Conservation (phyloP, 768 basidiomycete species). For the Kwoniella botswanensis region DNA sequence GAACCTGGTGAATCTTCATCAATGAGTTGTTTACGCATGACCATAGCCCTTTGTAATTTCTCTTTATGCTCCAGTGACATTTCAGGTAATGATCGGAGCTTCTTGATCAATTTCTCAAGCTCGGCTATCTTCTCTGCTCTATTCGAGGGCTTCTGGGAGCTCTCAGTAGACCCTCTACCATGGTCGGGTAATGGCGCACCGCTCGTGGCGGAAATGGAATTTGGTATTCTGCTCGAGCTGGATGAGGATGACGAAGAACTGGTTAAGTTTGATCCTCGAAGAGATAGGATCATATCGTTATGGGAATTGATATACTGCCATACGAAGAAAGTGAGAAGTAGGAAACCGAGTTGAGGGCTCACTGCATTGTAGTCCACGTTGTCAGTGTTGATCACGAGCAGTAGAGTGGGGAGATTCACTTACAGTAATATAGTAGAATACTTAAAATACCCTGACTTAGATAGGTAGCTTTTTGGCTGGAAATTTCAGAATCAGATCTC, state of each 20-base stretch:
- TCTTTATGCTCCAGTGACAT: constrained; percentile 1
- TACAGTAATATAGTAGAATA: constrained; percentile 34
- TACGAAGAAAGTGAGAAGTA: constrained; percentile 37
- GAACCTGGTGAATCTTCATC: no score
- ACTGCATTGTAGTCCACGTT: constrained; percentile 14
- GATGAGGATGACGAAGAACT: not conserved
- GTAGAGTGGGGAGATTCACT: constrained; percentile 5
- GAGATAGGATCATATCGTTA: not conserved
- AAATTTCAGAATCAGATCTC: not conserved
- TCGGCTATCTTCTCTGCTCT: not conserved
- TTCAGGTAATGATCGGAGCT: constrained; percentile 1
- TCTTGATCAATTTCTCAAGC: constrained; percentile 14
- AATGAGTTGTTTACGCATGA: constrained; percentile 1
- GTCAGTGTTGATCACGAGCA: no score
- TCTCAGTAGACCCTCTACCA: not conserved
- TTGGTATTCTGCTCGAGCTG: not conserved
- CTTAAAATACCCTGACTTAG: constrained; percentile 40
- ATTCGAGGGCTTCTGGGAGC: not conserved
- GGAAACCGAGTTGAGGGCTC: constrained; percentile 33
- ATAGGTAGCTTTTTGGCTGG: constrained; percentile 42
- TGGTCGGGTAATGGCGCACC: no score
- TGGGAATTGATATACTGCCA: constrained; percentile 37
- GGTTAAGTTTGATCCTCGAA: not conserved
- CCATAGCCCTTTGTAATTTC: constrained; percentile 6
- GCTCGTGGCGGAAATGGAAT: no score